Percentiles rank a stretch among this genome's conserved stretches.
These are phyloP conservation scores for Fusarium robinianum DNA, from an alignment of 2,329 filamentous ascomycete species.

Conservation along the genomic window DNA sequence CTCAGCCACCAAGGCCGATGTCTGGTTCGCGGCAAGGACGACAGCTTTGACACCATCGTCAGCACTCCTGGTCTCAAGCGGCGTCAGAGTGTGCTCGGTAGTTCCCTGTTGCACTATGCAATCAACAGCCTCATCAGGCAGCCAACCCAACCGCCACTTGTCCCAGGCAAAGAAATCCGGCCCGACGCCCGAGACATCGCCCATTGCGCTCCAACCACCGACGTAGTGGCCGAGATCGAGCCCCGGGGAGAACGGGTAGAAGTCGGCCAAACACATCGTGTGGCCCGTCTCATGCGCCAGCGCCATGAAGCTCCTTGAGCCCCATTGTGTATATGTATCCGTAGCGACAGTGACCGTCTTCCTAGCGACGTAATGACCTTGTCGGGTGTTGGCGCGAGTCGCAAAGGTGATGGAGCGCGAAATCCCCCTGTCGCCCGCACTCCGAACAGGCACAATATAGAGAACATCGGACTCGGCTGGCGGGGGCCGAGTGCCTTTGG, in stretches of 20 bases:
- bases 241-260: slow-evolving; percentile 40
- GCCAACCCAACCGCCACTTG: slow-evolving; percentile 47
- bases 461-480: slow-evolving; percentile 17
- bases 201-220: slow-evolving; percentile 46
- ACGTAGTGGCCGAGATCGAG: slow-evolving; percentile 34
- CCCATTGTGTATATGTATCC: slow-evolving; percentile 41
- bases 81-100: slow-evolving; percentile 33
- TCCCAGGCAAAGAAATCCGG: slow-evolving; percentile 47
- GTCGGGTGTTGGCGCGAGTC: slow-evolving; percentile 17
- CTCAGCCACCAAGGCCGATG: slow-evolving; percentile 40
- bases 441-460: slow-evolving; percentile 20
- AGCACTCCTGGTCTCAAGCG: slow-evolving; percentile 18
- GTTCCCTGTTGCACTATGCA: slow-evolving; percentile 36
- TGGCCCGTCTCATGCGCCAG: slow-evolving; percentile 47
- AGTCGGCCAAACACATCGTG: slow-evolving; percentile 45
- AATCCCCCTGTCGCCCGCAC: slow-evolving; percentile 1
- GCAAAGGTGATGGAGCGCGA: slow-evolving; percentile 8
- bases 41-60: slow-evolving; percentile 19
- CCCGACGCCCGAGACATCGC: slow-evolving; percentile 39
- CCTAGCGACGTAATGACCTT: slow-evolving; percentile 38
- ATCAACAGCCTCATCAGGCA: slow-evolving; percentile 40
- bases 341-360: slow-evolving; percentile 42
- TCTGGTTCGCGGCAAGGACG: slow-evolving; percentile 14
- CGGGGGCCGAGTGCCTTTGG: slow-evolving; percentile 1
- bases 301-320: slow-evolving; percentile 40